These are phyloP conservation scores for Xylaria acuta DNA, from an alignment of 495 filamentous ascomycete species.

Conservation along the genomic window DNA sequence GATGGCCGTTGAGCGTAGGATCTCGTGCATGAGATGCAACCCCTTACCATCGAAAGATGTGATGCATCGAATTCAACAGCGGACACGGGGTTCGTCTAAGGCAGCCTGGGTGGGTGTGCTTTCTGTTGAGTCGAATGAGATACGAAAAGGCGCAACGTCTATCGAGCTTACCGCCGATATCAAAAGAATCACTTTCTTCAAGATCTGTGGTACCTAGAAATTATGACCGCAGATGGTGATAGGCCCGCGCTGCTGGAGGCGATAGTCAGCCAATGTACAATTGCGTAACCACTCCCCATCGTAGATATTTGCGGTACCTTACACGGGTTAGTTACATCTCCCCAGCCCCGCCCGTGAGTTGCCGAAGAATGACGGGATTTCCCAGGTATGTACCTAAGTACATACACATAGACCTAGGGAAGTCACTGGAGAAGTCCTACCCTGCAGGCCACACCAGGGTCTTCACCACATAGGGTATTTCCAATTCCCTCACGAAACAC, in stretches of 20 bases:
- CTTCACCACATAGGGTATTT: background rate
- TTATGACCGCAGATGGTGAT: background rate
- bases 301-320: background rate
- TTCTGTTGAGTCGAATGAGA: background rate
- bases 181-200: background rate
- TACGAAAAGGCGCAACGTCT: background rate
- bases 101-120: background rate
- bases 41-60: conserved; percentile 1
- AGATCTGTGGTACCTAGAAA: background rate
- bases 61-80: background rate
- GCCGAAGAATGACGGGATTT: background rate
- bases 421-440: background rate
- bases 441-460: no score
- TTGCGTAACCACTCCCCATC: conserved; percentile 21
- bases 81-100: conserved; percentile 1
- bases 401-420: background rate
- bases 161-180: background rate
- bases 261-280: conserved; percentile 16
- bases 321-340: background rate
- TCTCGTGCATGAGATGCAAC: conserved; percentile 7
- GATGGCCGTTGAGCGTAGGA: background rate
- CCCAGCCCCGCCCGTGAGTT: background rate
- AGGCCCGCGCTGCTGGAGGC: background rate
- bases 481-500: background rate
- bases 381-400: background rate